These are phyloP conservation scores for Phialophora tarda DNA, from an alignment of 2,329 filamentous ascomycete species.

Conservation along the genomic window DNA sequence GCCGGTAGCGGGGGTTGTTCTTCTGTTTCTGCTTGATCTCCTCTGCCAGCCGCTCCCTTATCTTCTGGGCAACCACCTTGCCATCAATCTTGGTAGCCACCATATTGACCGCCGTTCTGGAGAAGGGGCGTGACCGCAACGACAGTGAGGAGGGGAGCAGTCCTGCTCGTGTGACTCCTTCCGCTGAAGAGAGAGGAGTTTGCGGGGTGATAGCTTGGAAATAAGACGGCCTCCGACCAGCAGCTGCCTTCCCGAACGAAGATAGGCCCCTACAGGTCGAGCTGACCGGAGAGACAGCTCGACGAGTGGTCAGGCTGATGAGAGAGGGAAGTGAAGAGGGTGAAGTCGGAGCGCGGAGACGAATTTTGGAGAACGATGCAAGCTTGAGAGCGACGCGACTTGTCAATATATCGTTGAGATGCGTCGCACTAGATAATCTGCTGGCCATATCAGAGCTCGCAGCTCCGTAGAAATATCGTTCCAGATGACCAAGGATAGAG, in stretches of 20 bases:
- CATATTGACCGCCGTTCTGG: slow-evolving; percentile 69
- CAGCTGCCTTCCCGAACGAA: slow-evolving; percentile 19
- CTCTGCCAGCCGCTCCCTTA: slow-evolving; percentile 78
- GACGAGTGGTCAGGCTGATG: slow-evolving; percentile 16
- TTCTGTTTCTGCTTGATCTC: slow-evolving; percentile 84
- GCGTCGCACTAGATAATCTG: slow-evolving; percentile 29
- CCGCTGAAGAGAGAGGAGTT: not conserved
- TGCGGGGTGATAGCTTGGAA: slow-evolving; percentile 9
- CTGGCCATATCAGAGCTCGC: slow-evolving; percentile 31
- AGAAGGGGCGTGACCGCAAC: slow-evolving; percentile 48
- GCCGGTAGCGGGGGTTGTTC: slow-evolving; percentile 84
- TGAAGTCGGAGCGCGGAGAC: slow-evolving; percentile 22
- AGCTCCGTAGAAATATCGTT: slow-evolving; percentile 21
- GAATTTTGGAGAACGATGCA: slow-evolving; percentile 27
- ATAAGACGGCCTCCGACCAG: not conserved
- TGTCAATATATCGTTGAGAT: slow-evolving; percentile 22
- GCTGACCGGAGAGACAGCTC: slow-evolving; percentile 20
- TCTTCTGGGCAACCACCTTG: slow-evolving; percentile 89
- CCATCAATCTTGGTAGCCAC: slow-evolving; percentile 91
- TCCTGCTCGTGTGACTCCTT: slow-evolving; percentile 9
- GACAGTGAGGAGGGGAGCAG: slow-evolving; percentile 39
- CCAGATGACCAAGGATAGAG: slow-evolving; percentile 13
- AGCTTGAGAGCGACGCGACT: slow-evolving; percentile 23
- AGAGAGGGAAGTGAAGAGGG: slow-evolving; percentile 21
- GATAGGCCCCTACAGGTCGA: slow-evolving; percentile 5